A percentile compares a stretch with the other conserved stretches of the same genome.
Conservation (phyloP, 2,329 filamentous ascomycete species). For the Cordyceps militaris region DNA sequence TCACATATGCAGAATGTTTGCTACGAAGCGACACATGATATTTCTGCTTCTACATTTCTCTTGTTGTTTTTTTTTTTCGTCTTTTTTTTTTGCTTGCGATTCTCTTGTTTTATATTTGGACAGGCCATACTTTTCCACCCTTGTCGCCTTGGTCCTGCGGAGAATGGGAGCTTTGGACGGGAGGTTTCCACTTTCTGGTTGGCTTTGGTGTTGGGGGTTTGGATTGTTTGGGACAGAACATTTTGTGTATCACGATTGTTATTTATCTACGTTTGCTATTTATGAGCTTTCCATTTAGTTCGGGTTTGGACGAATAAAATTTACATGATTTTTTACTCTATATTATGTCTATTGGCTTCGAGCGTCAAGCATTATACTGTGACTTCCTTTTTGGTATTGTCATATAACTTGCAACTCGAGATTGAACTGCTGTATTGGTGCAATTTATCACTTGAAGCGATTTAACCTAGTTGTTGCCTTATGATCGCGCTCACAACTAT, state of each 20-base stretch:
- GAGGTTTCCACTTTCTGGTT: background rate
- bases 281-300: background rate
- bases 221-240: background rate
- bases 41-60: background rate
- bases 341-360: background rate
- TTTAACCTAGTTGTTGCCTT: too few species aligned
- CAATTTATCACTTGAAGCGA: too few species aligned
- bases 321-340: background rate
- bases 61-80: background rate
- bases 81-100: background rate
- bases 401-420: too few species aligned
- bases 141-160: background rate
- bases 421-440: too few species aligned
- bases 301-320: background rate
- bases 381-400: background rate
- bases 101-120: background rate
- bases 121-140: background rate
- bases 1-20: constrained; percentile 1
- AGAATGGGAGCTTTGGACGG: background rate
- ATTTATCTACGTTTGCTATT: background rate
- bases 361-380: background rate
- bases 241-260: constrained; percentile 11
- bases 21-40: constrained; percentile 5
- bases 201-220: background rate
- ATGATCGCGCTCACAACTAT: too few species aligned